A percentile compares a stretch with the other conserved stretches of the same genome.
Conservation (phyloP, 345 rosid genomes). For the Diplotaxis tenuifolia region DNA sequence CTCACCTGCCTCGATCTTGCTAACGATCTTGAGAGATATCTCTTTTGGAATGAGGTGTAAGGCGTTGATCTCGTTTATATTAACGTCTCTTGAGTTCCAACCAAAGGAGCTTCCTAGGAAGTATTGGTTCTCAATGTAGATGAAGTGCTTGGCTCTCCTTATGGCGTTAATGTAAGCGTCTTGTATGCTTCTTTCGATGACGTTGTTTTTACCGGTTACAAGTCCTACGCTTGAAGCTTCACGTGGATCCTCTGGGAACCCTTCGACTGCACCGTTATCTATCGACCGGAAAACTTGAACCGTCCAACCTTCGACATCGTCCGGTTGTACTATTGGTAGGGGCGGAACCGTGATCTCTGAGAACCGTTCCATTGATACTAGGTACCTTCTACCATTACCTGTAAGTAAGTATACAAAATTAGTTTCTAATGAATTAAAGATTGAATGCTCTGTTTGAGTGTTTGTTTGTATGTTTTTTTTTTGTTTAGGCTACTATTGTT, state of each 20-base stretch:
- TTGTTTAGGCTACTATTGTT: neutral
- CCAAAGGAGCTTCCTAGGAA: constrained; percentile 78
- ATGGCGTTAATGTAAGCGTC: constrained; percentile 79
- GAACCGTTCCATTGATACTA: constrained; percentile 38
- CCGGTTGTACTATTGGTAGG: constrained; percentile 1
- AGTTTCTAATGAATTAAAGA: neutral
- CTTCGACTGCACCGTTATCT: constrained; percentile 49
- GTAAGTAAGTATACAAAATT: neutral
- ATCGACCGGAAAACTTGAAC: constrained; percentile 75
- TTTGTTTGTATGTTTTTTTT: too few species aligned
- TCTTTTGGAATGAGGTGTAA: constrained; percentile 79
- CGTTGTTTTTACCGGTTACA: constrained; percentile 48
- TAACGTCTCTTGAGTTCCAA: constrained; percentile 53
- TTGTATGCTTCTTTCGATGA: constrained; percentile 76
- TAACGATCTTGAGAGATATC: constrained; percentile 65
- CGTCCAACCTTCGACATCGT: constrained; percentile 49
- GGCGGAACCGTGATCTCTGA: constrained; percentile 35
- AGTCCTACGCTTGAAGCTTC: constrained; percentile 52
- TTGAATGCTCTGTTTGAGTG: too few species aligned
- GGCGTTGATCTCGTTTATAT: constrained; percentile 52
- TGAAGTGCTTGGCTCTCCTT: constrained; percentile 71
- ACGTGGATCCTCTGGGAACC: constrained; percentile 41
- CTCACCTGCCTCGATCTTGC: constrained; percentile 75
- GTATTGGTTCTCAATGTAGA: constrained; percentile 87
- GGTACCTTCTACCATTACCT: constrained; percentile 33